Percentiles rank a stretch among this genome's conserved stretches.
Conservation (phyloP, 805 yeast species). For the Phaffomyces antillensis region DNA sequence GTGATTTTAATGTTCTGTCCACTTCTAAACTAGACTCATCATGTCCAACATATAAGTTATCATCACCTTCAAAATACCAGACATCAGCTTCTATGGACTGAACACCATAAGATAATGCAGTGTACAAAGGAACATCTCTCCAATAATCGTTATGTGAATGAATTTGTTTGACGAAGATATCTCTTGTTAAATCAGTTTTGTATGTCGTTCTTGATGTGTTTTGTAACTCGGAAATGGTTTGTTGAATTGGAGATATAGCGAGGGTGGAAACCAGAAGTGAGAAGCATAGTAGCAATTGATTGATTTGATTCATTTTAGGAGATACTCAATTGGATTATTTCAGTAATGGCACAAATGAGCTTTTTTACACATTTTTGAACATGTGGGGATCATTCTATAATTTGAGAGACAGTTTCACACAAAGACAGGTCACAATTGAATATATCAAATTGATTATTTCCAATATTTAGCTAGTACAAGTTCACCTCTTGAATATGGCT, state of each 20-base stretch:
- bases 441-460: too few species aligned
- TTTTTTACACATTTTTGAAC: too few species aligned
- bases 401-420: too few species aligned
- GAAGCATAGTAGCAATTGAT: too few species aligned
- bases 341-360: too few species aligned
- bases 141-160: slow-evolving; percentile 76
- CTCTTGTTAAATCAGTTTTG: slow-evolving; percentile 16
- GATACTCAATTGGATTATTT: too few species aligned
- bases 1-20: slow-evolving; percentile 39
- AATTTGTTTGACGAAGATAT: slow-evolving; percentile 29
- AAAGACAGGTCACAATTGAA: too few species aligned
- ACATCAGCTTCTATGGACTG: slow-evolving; percentile 62
- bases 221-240: slow-evolving; percentile 12
- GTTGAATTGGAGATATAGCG: slow-evolving; percentile 15
- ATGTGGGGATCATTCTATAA: too few species aligned
- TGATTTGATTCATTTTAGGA: too few species aligned
- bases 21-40: slow-evolving; percentile 40
- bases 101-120: slow-evolving; percentile 48
- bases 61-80: slow-evolving; percentile 35
- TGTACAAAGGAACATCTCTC: slow-evolving; percentile 51
- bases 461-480: too few species aligned
- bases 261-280: background rate
- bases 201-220: slow-evolving; percentile 13
- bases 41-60: slow-evolving; percentile 58
- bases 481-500: too few species aligned